Conservation (phyloP, 305 asterid species). For the Solanum hybrid region DNA sequence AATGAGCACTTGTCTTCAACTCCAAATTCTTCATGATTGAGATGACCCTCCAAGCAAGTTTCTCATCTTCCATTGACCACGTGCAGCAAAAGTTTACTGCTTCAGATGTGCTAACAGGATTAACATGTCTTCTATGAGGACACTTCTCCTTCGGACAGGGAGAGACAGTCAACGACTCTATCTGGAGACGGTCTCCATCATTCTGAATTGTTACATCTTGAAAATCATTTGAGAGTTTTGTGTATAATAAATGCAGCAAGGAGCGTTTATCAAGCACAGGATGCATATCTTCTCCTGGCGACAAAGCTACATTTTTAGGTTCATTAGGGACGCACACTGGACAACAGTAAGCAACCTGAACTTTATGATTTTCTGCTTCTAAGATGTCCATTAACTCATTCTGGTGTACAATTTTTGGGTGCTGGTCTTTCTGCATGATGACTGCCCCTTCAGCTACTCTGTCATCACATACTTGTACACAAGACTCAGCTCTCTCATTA, state of each 20-base stretch:
- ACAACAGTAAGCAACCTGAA: conserved; percentile 38
- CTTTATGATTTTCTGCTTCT: conserved; percentile 29
- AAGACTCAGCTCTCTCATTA: conserved; percentile 19
- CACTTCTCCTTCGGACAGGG: conserved; percentile 36
- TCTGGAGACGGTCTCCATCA: conserved; percentile 24
- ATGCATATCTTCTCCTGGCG: conserved; percentile 2
- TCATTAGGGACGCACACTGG: conserved; percentile 18
- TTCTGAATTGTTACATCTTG: conserved; percentile 22
- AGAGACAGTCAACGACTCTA: conserved; percentile 30
- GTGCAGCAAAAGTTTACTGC: conserved; percentile 33
- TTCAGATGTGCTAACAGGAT: conserved; percentile 2
- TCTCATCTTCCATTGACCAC: conserved; percentile 44
- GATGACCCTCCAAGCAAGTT: conserved; percentile 42
- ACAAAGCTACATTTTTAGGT: not conserved
- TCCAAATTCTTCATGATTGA: conserved; percentile 28
- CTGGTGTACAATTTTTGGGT: conserved; percentile 31
- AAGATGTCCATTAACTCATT: conserved; percentile 29
- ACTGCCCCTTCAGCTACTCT: conserved; percentile 61
- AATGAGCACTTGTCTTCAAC: conserved; percentile 3
- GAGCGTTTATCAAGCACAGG: conserved; percentile 8
- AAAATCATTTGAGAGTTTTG: conserved; percentile 21
- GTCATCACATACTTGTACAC: conserved; percentile 52
- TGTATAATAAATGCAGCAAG: conserved; percentile 22
- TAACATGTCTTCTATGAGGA: conserved; percentile 26
- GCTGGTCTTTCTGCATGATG: conserved; percentile 24